A percentile compares a stretch with the other conserved stretches of the same genome.
phyloP scores from a whole-genome alignment of 495 filamentous ascomycete species.

The Cercophora scortea region DNA sequence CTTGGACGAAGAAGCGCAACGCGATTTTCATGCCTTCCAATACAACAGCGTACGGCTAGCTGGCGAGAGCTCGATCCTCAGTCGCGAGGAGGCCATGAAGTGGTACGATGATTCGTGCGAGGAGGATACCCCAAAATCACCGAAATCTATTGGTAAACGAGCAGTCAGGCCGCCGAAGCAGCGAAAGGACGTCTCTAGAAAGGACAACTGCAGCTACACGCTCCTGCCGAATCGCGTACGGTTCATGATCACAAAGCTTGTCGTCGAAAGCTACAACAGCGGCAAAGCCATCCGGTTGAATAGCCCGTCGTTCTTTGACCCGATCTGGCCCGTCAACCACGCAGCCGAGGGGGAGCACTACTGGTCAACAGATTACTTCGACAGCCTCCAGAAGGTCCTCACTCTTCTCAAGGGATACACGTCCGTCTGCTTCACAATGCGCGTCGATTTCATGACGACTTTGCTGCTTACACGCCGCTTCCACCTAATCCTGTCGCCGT shows the following conservation, averaged over 20 bases:
- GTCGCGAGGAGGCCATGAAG: background rate
- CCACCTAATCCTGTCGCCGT: conserved; percentile 21
- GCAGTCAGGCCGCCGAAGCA: no score
- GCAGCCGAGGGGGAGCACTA: background rate
- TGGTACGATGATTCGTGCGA: no score
- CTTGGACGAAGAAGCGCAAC: background rate
- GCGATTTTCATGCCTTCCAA: conserved; percentile 7
- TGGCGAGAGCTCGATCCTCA: background rate
- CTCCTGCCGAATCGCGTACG: conserved; percentile 11
- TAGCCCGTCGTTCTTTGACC: conserved; percentile 6
- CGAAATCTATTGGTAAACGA: no score
- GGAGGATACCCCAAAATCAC: no score
- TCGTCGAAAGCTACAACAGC: conserved; percentile 5
- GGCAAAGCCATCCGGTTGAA: conserved; percentile 20
- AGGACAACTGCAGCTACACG: conserved; percentile 6
- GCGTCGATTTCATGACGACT: conserved; percentile 14
- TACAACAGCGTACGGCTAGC: conserved; percentile 7
- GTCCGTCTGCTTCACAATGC: conserved; percentile 14
- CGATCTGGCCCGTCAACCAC: conserved; percentile 13
- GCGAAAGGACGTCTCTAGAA: no score
- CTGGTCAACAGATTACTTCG: conserved; percentile 18
- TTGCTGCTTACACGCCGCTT: conserved; percentile 20
- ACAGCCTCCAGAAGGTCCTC: conserved; percentile 11
- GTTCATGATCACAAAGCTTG: conserved; percentile 11
- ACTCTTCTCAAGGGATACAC: conserved; percentile 8